Percentiles rank a stretch among this genome's conserved stretches.
Conservation (phyloP, 2,329 filamentous ascomycete genomes). For the Juglanconis oblonga region DNA sequence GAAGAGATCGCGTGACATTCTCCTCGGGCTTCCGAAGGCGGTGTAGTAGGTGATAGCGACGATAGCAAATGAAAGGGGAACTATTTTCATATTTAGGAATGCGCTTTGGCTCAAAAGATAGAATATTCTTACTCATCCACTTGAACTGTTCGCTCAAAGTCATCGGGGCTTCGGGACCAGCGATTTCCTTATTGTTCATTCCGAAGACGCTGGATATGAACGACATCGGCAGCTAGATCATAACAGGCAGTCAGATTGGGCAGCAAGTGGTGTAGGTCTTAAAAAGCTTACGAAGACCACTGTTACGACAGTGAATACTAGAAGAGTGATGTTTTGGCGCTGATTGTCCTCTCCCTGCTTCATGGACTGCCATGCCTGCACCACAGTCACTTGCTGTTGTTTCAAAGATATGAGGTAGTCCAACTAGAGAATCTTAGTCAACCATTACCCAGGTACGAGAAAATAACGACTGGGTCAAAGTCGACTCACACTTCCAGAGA, state of each 20-base stretch:
- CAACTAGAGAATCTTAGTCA: conserved; percentile 22
- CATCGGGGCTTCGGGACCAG: conserved; percentile 13
- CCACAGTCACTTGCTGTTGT: conserved; percentile 43
- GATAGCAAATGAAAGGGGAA: conserved; percentile 13
- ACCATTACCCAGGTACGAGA: background rate
- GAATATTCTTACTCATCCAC: conserved; percentile 11
- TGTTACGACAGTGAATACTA: conserved; percentile 45
- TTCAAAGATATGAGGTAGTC: conserved; percentile 40
- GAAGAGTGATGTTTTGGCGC: conserved; percentile 40
- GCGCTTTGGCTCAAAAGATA: rapidly evolving
- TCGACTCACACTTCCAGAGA: conserved; percentile 30
- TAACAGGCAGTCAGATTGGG: too few species aligned
- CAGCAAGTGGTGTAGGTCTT: background rate
- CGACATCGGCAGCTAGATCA: conserved; percentile 31
- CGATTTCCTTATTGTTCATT: conserved; percentile 33
- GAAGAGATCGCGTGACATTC: conserved; percentile 14
- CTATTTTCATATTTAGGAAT: background rate
- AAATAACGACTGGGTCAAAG: background rate
- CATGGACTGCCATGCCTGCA: conserved; percentile 40
- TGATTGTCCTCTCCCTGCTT: conserved; percentile 37
- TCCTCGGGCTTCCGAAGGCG: conserved; percentile 13
- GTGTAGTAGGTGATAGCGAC: conserved; percentile 18
- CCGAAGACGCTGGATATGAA: conserved; percentile 38
- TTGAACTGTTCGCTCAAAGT: conserved; percentile 16
- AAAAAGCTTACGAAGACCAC: conserved; percentile 39